These are phyloP conservation scores for Calcarisporium arbuscula DNA, from an alignment of 2,329 filamentous ascomycete genomes.

Conservation along the genomic window DNA sequence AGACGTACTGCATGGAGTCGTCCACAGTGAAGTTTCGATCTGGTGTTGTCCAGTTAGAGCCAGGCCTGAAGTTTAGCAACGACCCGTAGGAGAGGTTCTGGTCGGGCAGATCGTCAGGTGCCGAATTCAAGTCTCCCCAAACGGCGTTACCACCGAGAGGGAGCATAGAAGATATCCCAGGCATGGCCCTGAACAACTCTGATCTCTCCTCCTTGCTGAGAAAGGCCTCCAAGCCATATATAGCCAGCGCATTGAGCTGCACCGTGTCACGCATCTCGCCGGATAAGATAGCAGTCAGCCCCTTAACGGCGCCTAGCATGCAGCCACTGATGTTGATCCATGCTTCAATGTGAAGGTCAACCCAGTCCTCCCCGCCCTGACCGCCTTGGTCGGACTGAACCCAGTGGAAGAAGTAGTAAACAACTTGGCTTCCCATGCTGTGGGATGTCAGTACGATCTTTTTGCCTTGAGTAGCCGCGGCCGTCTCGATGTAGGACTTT, in stretches of 20 bases:
- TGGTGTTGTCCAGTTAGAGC: slow-evolving; percentile 56
- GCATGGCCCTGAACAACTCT: slow-evolving; percentile 95
- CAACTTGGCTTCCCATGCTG: slow-evolving; percentile 95
- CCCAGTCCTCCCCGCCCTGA: slow-evolving; percentile 78
- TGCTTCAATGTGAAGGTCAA: slow-evolving; percentile 80
- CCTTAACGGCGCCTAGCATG: slow-evolving; percentile 93
- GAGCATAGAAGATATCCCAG: slow-evolving; percentile 92
- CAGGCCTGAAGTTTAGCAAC: slow-evolving; percentile 74
- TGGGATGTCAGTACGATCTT: slow-evolving; percentile 87
- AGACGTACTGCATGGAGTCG: slow-evolving; percentile 70
- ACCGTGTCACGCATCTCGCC: slow-evolving; percentile 99
- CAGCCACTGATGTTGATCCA: slow-evolving; percentile 99
- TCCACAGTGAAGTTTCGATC: slow-evolving; percentile 74
- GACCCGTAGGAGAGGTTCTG: slow-evolving; percentile 72
- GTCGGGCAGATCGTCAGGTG: slow-evolving; percentile 75
- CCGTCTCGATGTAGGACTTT: slow-evolving; percentile 85
- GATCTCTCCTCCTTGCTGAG: slow-evolving; percentile 83
- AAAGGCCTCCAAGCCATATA: slow-evolving; percentile 95
- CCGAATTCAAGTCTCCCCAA: slow-evolving; percentile 87
- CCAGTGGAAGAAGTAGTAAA: slow-evolving; percentile 77
- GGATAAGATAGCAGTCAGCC: slow-evolving; percentile 80
- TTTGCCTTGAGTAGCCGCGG: slow-evolving; percentile 62
- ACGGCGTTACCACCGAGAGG: slow-evolving; percentile 88
- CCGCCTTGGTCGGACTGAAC: slow-evolving; percentile 75
- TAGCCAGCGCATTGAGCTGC: slow-evolving; percentile 90